Base-by-base conservation (phyloP, 2,329 filamentous ascomycete species). In the Phoma sp. region DNA sequence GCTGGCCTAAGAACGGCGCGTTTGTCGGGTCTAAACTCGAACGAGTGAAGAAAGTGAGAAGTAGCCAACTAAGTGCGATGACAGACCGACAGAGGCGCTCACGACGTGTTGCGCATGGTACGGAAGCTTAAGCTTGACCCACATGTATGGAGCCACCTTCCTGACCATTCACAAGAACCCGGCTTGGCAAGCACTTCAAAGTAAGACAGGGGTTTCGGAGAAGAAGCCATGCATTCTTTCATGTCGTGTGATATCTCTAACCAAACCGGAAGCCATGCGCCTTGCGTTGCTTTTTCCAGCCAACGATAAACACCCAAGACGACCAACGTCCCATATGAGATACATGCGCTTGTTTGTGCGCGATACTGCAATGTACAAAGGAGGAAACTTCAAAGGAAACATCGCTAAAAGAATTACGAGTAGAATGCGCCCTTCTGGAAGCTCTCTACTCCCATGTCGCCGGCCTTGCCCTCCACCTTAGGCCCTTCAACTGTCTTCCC, bases 391-490 rank as follows among this genome's bases (percentile, higher is more conserved):
- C 7, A 17, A 5, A 45, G 34, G 18, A 42, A 53, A 64, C 40
- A 50, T 23, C 11, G 42, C 54, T 49, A 34, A 55, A 51, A 36
- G 26, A 47, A 40, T 80, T 75, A 87, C 47, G 85, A 87, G 74
- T 88, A 86, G 68, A 89, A 89, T 15, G 84, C 83, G 47, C 85
- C 86, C 76, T 88, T 88, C 72, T 89, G 87, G 72, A 90, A 90
- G 67, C 85, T 88, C 72, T 90, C 87, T 5, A 87, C 81, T 14
- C 80, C 81, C 58, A 89, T 85, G 69, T 89, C 87, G 2, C 83
- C 84, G 45, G 83, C 80, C 70, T 87, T 88, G 26, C 84, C 82
- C 49, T 80, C 79, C 0, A 86, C 68, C 59, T 78, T 76, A 2
- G 84, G 83, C 46, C 75, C 74, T 48, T 76, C 76, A 18, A 73